Evolutionary conservation across 2,329 filamentous ascomycete species (phyloP).

Genomic region (Drechslerella dactyloides): DNA sequence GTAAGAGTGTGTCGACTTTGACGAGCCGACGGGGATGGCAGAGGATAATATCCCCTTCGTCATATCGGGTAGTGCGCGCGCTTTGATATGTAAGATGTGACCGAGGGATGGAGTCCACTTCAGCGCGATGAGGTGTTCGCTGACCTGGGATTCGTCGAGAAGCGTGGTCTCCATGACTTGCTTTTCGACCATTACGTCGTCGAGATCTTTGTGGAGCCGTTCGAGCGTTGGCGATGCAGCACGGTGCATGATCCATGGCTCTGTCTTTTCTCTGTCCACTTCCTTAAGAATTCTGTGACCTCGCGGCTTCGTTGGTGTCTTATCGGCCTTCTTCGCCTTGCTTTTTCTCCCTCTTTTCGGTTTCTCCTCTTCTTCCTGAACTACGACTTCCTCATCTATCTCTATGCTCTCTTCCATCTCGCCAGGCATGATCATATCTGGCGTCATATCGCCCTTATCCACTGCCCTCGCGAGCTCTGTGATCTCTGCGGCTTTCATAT

Average conservation of each 20-base stretch:
- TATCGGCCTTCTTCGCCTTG: conserved; percentile 7
- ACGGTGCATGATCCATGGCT: conserved; percentile 70
- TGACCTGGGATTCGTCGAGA: conserved; percentile 46
- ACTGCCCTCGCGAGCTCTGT: conserved; percentile 76
- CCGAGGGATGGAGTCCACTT: conserved; percentile 87
- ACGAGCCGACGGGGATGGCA: conserved; percentile 69
- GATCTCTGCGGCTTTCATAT: conserved; percentile 73
- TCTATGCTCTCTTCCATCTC: conserved; percentile 11
- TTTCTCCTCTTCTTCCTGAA: conserved; percentile 53
- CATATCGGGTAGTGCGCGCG: conserved; percentile 68
- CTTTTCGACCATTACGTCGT: conserved; percentile 68
- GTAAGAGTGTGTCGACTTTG: conserved; percentile 83
- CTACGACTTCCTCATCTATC: conserved; percentile 55
- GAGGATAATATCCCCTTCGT: conserved; percentile 59
- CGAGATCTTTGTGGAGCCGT: conserved; percentile 72
- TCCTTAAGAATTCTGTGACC: conserved; percentile 63
- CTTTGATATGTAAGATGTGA: conserved; percentile 88
- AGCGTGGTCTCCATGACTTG: conserved; percentile 59
- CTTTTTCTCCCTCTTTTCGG: conserved; percentile 13
- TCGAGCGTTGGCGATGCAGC: conserved; percentile 66
- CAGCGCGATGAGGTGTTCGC: conserved; percentile 70
- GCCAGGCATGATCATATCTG: conserved; percentile 57
- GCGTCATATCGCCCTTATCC: conserved; percentile 68
- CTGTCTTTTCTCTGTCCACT: conserved; percentile 65
- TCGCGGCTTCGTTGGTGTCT: conserved; percentile 56